Evolutionary conservation across 306 rosid genomes (phyloP), one percentile per base, ranked within the genome.

Genomic region (Fagus sylvatica): DNA sequence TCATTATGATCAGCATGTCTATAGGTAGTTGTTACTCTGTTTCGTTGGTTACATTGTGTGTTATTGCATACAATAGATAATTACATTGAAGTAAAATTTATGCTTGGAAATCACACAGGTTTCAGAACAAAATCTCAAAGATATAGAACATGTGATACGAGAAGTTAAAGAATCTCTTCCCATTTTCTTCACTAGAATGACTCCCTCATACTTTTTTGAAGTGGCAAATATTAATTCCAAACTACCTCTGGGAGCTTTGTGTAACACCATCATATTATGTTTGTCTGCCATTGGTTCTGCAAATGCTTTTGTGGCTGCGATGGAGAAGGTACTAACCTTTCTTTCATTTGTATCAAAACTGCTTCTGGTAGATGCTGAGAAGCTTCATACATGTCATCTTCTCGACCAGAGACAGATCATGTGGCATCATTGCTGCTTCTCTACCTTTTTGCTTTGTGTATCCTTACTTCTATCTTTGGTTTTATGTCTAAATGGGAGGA

Each of bases 211-310:
- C 85, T 87, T 95, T 76, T 88, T 91, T 66, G 84, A 85, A 15
- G 88, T 88, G 80, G 76, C 89, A 74, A 76, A 19, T 73, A 80
- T 82, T 72, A 79, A 79, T 55, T 72, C 84, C 71, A 82, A 68
- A 77, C 74, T 88, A 74, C 71, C 92, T 15, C 62, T 95, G 83
- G 78, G 66, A 64, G 84, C 73, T 85, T 81, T 92, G 76, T 66
- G 59, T 19, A 62, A 84, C 55, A 85, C 86, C 54, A 39, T 76
- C 62, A 76, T 88, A 76, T 83, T 92, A 76, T 94, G 98, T 2
- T 85, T 92, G 72, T 90, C 98, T 71, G 97, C 98, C 73, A 86
- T 95, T 81, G 98, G 90, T 79, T 95, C 98, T 80, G 88, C 98
- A 13, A 86, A 88, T 59, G 73, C 98, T 74, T 91, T 95, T 84